phyloP scores from a whole-genome alignment of 225 moss, liverwort and hornwort species.

The Pseudisothecium myosuroides region DNA sequence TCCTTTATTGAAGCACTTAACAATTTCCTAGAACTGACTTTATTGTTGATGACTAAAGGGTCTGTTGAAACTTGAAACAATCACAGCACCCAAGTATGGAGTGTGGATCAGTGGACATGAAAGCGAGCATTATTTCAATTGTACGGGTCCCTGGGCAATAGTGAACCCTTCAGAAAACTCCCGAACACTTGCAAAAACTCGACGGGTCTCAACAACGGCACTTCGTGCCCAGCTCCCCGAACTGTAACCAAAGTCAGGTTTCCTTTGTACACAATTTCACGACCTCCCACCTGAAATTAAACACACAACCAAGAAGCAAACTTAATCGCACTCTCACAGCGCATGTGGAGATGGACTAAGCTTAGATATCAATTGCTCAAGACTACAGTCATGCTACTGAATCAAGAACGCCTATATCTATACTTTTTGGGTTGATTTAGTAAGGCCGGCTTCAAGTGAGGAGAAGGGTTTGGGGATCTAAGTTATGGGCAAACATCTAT shows the following conservation, averaged over 20 bases:
- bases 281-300: slow-evolving; percentile 48
- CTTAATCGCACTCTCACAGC: background rate
- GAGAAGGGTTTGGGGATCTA: too few relatives aligned
- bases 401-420: too few relatives aligned
- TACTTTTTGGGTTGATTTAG: too few relatives aligned
- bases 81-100: background rate
- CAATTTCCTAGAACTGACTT: background rate
- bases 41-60: background rate
- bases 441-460: too few relatives aligned
- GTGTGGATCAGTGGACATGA: background rate
- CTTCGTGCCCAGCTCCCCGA: slow-evolving; percentile 63
- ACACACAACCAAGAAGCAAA: background rate
- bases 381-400: too few relatives aligned
- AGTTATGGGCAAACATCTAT: too few relatives aligned
- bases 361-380: background rate
- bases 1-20: background rate
- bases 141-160: background rate
- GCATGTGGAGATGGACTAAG: background rate
- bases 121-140: background rate
- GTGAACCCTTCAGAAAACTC: background rate
- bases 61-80: background rate
- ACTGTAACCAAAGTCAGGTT: slow-evolving; percentile 54
- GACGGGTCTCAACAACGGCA: slow-evolving; percentile 18
- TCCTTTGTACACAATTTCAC: slow-evolving; percentile 41
- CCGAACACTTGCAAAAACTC: slow-evolving; percentile 20